phyloP scores from a whole-genome alignment of 73 alveolate genomes.

The Blepharisma japonicum region DNA sequence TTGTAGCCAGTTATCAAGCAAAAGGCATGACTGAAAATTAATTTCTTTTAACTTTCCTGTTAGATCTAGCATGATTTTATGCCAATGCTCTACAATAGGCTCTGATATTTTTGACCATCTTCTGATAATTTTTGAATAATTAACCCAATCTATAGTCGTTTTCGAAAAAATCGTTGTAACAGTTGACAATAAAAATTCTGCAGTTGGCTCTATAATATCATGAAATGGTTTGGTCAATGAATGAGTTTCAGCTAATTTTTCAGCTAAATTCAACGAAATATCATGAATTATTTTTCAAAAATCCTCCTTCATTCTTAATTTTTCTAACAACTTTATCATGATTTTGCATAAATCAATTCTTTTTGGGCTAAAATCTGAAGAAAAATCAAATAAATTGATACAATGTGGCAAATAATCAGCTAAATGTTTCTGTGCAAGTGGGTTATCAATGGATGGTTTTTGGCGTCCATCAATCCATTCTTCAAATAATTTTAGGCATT shows the following conservation, averaged over 20 bases:
- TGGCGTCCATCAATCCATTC: neutral
- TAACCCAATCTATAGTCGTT: conserved; percentile 5
- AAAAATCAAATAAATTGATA: conserved; percentile 1
- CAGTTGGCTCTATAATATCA: neutral
- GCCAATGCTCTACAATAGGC: neutral
- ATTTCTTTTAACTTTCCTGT: neutral
- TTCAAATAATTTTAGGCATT: neutral
- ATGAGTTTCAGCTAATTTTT: neutral
- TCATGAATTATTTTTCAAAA: neutral
- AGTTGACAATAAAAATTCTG: neutral
- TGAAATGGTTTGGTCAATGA: neutral
- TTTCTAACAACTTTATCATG: neutral
- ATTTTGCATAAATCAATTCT: neutral
- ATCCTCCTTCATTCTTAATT: neutral
- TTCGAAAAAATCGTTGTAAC: neutral
- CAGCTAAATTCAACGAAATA: neutral
- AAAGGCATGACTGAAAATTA: neutral
- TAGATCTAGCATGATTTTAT: neutral
- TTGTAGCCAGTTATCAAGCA: conserved; percentile 22
- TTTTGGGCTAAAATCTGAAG: conserved; percentile 7
- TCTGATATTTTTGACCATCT: conserved; percentile 18
- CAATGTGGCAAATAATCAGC: neutral
- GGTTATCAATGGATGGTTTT: neutral
- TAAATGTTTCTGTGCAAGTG: neutral
- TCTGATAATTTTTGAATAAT: neutral